Evolutionary conservation across 1,284 basidiomycete species (phyloP).

Genomic region (Trametes versicolor): DNA sequence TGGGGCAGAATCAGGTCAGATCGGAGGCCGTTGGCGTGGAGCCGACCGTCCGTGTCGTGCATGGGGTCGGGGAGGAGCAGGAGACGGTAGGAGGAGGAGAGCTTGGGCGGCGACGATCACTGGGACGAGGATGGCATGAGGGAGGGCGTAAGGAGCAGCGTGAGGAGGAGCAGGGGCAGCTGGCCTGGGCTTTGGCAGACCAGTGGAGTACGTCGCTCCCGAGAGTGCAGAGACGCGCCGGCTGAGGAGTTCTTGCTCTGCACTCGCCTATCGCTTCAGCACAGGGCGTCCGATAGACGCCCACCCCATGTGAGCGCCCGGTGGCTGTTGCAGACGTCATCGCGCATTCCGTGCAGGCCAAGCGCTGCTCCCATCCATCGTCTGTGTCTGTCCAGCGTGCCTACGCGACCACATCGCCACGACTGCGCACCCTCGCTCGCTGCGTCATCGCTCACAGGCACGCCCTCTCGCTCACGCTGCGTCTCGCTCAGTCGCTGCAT

Average conservation of each 20-base stretch:
- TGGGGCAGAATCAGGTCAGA: slow-evolving; percentile 35
- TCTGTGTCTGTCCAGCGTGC: not conserved
- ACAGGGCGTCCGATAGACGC: slow-evolving; percentile 8
- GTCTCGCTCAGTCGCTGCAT: no score
- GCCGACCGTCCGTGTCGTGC: slow-evolving; percentile 25
- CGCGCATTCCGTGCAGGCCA: not conserved
- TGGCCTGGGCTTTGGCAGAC: slow-evolving; percentile 1
- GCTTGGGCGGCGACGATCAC: not conserved
- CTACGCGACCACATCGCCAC: slow-evolving; percentile 51
- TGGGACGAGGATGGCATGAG: not conserved
- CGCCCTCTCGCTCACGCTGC: no score
- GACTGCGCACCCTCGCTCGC: no score
- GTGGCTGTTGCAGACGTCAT: slow-evolving; percentile 32
- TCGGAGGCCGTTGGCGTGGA: slow-evolving; percentile 28
- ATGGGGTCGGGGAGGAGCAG: not conserved
- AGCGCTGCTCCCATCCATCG: not conserved
- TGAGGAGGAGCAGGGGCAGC: not conserved
- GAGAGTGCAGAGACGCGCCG: not conserved
- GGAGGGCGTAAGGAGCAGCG: not conserved
- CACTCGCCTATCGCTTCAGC: not conserved
- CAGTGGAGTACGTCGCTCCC: not conserved
- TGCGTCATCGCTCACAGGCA: slow-evolving; percentile 88
- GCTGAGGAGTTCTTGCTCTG: not conserved
- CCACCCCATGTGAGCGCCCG: not conserved
- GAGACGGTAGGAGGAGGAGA: not conserved